Base-by-base conservation (phyloP, 257 asterid species). In the Verbascum thapsus region DNA sequence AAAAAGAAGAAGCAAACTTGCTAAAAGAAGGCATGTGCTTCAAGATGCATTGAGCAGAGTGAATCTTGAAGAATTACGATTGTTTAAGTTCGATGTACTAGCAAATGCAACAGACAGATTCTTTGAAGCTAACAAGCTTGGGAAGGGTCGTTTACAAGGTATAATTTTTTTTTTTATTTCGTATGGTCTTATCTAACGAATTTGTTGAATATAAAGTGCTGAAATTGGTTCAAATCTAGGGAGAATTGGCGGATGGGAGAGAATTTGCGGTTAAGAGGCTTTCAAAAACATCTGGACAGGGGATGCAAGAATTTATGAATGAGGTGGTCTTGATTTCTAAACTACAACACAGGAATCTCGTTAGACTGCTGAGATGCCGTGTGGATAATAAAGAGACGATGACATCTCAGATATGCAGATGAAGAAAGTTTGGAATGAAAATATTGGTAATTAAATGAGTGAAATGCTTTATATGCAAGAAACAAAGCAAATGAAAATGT, bases 101-200 rank as follows among this genome's bases (percentile, higher is more conserved):
- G 75, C 67, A 9, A 72, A 48, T 22, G 89, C 90, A 13, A 87
- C 95, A 1, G 47, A 73, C n/a, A 53, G 58, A 53, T 87, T 87
- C 58, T 70, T 76, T n/a, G 53, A 68, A 2, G 72, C 44, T 9
- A 78, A 57, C 47, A 70, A 63, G 76, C 80, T 84, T 22, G 90
- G 90, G 50, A 71, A 56, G 78, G 92, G 92, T 78, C 4, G 95
- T 87, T 12, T 87, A 66, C 67, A 84, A 78, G 87, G 95, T 84
- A 74, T 15, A 3, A 8, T 26, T 58, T 53, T 39, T 41, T 32
- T 32, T 1, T 49, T 20, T 48, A 38, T 43, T 1, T 41, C 39
- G 13, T n/a, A 38, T 47, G 18, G 3, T 13, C 7, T 63, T 52
- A n/a, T n/a, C 17, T 47, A 47, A 30, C 5, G 38, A 1, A 9